Evolutionary conservation across 2,329 filamentous ascomycete species (phyloP), one percentile per base, ranked within the genome.

Genomic region (Xylaria polymorpha): DNA sequence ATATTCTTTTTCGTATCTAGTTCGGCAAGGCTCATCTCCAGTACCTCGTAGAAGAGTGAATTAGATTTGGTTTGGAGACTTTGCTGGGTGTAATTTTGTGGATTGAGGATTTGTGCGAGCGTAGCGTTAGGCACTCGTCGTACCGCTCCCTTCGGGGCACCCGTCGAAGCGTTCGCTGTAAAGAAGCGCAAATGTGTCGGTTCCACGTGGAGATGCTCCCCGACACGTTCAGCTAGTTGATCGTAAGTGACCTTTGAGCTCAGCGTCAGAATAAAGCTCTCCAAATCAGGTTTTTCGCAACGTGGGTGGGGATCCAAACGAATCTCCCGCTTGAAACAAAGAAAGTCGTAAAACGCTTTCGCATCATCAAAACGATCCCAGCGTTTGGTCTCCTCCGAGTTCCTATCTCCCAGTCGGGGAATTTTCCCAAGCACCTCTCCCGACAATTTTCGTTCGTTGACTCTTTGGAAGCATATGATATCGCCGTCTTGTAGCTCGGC

Each of bases 401-500:
- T 80, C 72, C 79, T 81, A 15, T 83, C 83, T 46, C 79, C 79
- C 44, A 82, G 69, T 1, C 79, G 78, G 15, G 82, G 74, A 56
- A 79, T 80, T 72, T 82, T 82, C 9, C 80, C 80, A 14, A 83
- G 73, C 35, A 79, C 79, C 46, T 80, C 78, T 32, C 73, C 75
- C 10, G 83, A 78, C 4, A 79, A 78, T 76, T 86, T 87, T 44
- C 81, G 81, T 56, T 88, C 86, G 1, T 78, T 81, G 32, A 86
- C 83, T 68, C 88, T 88, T 79, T 99, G 96, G 82, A 98, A 98
- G 78, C 94, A 97, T 66, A 99, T 90, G 74, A 99, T 97, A 77
- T 99, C 96, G 58, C 96, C 96, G 76, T 99, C 95, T 79, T 98
- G 95, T 29, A 99, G 92, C 79, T 99, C 97, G 1, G 96, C 96